These are phyloP conservation scores for Geranium incanum DNA, from an alignment of 441 rosid species.

Conservation along the genomic window DNA sequence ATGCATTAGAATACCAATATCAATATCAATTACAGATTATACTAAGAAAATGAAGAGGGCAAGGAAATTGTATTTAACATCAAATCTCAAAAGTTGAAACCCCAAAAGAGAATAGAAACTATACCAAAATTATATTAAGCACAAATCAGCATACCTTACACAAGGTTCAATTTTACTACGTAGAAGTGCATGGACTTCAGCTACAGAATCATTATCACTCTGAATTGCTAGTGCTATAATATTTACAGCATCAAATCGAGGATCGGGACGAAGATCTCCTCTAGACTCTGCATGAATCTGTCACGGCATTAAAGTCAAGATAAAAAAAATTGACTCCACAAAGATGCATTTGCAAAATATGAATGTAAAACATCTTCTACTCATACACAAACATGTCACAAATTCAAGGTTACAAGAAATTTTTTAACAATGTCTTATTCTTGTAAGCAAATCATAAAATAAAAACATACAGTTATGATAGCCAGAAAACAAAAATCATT, in stretches of 20 bases:
- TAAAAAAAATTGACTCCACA: not conserved
- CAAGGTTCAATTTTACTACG: slow-evolving; percentile 35
- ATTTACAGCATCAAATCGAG: slow-evolving; percentile 75
- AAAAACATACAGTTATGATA: not conserved
- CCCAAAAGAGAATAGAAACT: not conserved
- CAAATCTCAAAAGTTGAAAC: slow-evolving; percentile 7
- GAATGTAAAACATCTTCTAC: not conserved
- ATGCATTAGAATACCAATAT: not conserved
- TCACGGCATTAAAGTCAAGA: slow-evolving; percentile 13
- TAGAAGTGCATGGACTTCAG: slow-evolving; percentile 51
- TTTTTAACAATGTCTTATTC: not conserved
- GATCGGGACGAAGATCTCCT: slow-evolving; percentile 84
- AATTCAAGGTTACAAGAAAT: not conserved
- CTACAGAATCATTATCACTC: slow-evolving; percentile 46
- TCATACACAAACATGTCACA: not conserved
- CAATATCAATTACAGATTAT: not conserved
- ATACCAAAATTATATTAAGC: slow-evolving; percentile 12
- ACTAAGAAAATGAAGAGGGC: not conserved
- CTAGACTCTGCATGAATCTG: slow-evolving; percentile 88
- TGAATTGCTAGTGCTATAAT: slow-evolving; percentile 62
- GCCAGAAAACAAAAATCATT: not conserved
- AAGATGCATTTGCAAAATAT: not conserved
- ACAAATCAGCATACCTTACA: slow-evolving; percentile 43
- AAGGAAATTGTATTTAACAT: not conserved
- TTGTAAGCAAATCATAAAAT: not conserved